phyloP scores from a whole-genome alignment of 2,329 filamentous ascomycete species.

The Beauveria medogensis region DNA sequence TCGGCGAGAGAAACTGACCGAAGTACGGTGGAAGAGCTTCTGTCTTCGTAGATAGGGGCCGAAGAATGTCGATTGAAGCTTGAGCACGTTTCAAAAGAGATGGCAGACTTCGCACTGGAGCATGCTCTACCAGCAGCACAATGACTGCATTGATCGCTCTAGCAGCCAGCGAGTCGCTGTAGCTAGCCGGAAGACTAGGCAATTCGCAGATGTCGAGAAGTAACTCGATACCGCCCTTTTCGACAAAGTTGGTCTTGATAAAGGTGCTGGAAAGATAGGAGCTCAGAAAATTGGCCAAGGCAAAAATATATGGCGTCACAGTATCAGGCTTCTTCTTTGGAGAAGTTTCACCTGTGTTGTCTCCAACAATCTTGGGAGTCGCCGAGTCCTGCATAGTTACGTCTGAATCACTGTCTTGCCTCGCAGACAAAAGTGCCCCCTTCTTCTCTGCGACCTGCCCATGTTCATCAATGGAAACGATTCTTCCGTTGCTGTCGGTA shows the following conservation, averaged over 20 bases:
- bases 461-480: conserved; percentile 45
- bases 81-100: conserved; percentile 71
- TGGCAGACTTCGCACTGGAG: conserved; percentile 72
- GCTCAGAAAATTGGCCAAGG: conserved; percentile 66
- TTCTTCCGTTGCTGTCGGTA: conserved; percentile 47
- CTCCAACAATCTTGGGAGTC: background rate
- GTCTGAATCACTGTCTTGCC: conserved; percentile 40
- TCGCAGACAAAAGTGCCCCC: conserved; percentile 28
- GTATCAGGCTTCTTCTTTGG: conserved; percentile 20
- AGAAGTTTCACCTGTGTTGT: conserved; percentile 12
- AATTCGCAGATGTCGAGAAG: conserved; percentile 78
- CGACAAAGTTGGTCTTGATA: conserved; percentile 67
- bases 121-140: conserved; percentile 69
- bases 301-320: conserved; percentile 64
- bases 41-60: conserved; percentile 50
- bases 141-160: conserved; percentile 67
- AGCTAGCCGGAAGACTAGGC: conserved; percentile 62
- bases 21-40: conserved; percentile 60
- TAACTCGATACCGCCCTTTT: conserved; percentile 71
- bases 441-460: conserved; percentile 25
- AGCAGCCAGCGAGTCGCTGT: conserved; percentile 54
- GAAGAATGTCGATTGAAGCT: conserved; percentile 57
- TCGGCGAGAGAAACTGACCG: conserved; percentile 51
- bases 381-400: conserved; percentile 58
- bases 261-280: conserved; percentile 66